A percentile compares a stretch with the other conserved stretches of the same genome.
phyloP scores from a whole-genome alignment of 306 rosid species.

The Citrullus colocynthis region DNA sequence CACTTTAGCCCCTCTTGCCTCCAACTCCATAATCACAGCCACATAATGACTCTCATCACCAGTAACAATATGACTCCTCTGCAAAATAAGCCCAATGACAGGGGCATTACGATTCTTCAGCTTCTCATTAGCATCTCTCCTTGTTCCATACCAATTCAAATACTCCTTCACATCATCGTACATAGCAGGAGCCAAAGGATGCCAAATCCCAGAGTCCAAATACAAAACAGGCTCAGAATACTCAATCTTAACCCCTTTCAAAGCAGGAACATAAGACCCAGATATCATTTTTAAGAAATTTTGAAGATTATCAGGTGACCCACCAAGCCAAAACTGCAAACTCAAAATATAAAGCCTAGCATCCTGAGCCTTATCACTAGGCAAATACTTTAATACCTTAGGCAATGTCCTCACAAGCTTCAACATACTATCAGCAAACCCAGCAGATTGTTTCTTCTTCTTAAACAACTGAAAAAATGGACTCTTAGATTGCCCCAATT shows the following conservation, averaged over 20 bases:
- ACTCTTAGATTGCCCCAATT: constrained; percentile 87
- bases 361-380: constrained; percentile 95
- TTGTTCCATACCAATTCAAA: constrained; percentile 90
- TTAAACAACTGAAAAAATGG: constrained; percentile 84
- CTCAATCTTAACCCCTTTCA: constrained; percentile 58
- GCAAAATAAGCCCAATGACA: constrained; percentile 60
- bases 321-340: constrained; percentile 97
- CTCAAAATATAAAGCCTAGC: constrained; percentile 83
- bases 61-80: constrained; percentile 95
- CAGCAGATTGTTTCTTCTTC: constrained; percentile 71
- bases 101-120: constrained; percentile 59
- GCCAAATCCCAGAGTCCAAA: constrained; percentile 88
- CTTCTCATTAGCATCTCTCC: constrained; percentile 82
- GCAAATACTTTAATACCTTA: constrained; percentile 88
- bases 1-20: constrained; percentile 93
- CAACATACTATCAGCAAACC: constrained; percentile 94
- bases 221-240: constrained; percentile 88
- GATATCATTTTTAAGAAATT: constrained; percentile 85
- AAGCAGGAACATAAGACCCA: constrained; percentile 74
- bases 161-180: constrained; percentile 96
- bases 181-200: constrained; percentile 97
- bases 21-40: constrained; percentile 95
- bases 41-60: constrained; percentile 97
- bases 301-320: constrained; percentile 81
- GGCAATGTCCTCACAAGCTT: constrained; percentile 94